Conservation (phyloP, 768 basidiomycete genomes). For the Calocybe cyanea region DNA sequence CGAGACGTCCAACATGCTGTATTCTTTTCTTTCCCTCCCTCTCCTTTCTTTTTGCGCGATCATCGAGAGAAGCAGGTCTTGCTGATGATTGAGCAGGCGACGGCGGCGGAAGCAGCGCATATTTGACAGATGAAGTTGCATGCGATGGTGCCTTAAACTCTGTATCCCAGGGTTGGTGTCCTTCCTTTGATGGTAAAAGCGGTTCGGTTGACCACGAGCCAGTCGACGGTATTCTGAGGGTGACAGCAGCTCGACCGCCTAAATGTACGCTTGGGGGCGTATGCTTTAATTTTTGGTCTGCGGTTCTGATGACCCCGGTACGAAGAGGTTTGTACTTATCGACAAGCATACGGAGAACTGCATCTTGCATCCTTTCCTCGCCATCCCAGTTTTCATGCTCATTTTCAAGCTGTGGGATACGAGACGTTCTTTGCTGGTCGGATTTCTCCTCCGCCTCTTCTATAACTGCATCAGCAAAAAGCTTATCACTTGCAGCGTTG, state of each 20-base stretch:
- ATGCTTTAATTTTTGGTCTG: slow-evolving; percentile 63
- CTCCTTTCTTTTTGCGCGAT: slow-evolving; percentile 39
- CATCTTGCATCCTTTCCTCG: slow-evolving; percentile 66
- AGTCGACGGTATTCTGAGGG: slow-evolving; percentile 17
- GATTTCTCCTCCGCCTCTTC: slow-evolving; percentile 42
- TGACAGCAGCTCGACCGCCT: slow-evolving; percentile 13
- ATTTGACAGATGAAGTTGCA: slow-evolving; percentile 46
- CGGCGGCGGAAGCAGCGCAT: slow-evolving; percentile 38
- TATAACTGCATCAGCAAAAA: slow-evolving; percentile 59
- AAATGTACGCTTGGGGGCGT: slow-evolving; percentile 37
- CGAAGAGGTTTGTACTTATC: slow-evolving; percentile 84
- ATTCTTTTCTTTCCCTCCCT: slow-evolving; percentile 49
- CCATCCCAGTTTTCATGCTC: slow-evolving; percentile 73
- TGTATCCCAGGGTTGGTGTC: slow-evolving; percentile 69
- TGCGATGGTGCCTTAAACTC: slow-evolving; percentile 61
- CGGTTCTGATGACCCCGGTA: slow-evolving; percentile 51
- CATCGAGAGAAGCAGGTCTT: slow-evolving; percentile 20
- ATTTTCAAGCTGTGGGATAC: slow-evolving; percentile 29
- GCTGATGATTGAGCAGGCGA: slow-evolving; percentile 18
- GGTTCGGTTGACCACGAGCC: slow-evolving; percentile 48
- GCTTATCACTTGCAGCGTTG: slow-evolving; percentile 47
- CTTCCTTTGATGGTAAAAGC: slow-evolving; percentile 50
- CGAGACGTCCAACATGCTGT: slow-evolving; percentile 52
- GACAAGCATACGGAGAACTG: slow-evolving; percentile 78
- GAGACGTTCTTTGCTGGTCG: slow-evolving; percentile 12